Conservation (phyloP, 129 eudicot species). For the Erigeron canadensis region DNA sequence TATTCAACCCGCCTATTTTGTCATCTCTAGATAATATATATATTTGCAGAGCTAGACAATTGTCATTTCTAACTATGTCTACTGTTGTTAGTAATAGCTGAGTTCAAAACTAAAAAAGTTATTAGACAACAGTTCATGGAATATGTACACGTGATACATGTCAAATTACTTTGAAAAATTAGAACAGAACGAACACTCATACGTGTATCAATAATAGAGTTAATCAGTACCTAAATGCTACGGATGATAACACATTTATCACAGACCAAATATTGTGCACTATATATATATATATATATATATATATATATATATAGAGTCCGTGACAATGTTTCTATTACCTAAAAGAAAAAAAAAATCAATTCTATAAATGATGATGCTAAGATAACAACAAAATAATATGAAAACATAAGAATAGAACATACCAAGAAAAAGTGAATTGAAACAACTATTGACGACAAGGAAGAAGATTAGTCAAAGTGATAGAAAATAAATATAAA, state of each 20-base stretch:
- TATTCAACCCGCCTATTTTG: too few species aligned
- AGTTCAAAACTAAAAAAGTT: too few species aligned
- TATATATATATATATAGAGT: neutral
- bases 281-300: neutral
- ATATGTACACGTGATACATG: neutral
- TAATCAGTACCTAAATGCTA: neutral
- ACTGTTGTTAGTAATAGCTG: too few species aligned
- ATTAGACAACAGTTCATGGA: neutral
- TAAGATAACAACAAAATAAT: neutral
- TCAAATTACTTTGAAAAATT: neutral
- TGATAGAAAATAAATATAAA: neutral
- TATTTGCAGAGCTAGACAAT: too few species aligned
- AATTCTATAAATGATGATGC: constrained; percentile 13
- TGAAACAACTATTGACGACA: constrained; percentile 15
- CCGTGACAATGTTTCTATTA: constrained; percentile 15
- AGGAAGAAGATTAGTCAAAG: constrained; percentile 31
- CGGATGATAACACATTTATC: constrained; percentile 13
- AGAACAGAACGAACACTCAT: neutral
- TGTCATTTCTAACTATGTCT: too few species aligned
- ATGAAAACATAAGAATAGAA: constrained; percentile 12
- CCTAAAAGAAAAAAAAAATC: neutral
- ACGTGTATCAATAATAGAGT: neutral
- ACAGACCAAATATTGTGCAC: constrained; percentile 21
- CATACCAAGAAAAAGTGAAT: constrained; percentile 5
- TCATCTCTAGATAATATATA: too few species aligned